A percentile compares a stretch with the other conserved stretches of the same genome.
phyloP scores from a whole-genome alignment of 1,284 basidiomycete genomes.

The Amylostereum areolatum region DNA sequence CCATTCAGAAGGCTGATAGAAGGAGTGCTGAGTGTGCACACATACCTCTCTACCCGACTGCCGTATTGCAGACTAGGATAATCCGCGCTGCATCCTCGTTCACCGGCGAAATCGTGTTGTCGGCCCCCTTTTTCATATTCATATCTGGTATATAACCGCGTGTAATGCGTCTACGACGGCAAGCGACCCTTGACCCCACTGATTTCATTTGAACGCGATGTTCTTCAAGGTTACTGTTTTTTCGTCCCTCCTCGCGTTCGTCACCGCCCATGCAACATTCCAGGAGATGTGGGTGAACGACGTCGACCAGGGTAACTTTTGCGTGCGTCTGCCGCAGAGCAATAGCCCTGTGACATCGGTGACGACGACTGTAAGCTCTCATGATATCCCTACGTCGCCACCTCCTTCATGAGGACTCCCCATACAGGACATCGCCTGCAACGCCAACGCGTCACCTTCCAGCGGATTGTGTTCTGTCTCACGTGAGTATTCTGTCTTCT shows the following conservation, averaged over 20 bases:
- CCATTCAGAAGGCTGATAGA: too few species aligned
- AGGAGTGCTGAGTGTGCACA: too few species aligned
- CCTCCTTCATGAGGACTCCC: neutral
- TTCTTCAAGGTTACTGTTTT: constrained; percentile 23
- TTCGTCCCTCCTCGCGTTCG: constrained; percentile 32
- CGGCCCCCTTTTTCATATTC: too few species aligned
- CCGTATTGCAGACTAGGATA: too few species aligned
- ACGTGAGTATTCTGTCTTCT: constrained; percentile 19
- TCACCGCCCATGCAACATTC: constrained; percentile 44
- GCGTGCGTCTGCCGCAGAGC: constrained; percentile 37
- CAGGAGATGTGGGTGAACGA: constrained; percentile 49
- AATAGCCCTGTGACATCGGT: constrained; percentile 43
- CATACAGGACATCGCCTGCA: constrained; percentile 43
- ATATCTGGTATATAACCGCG: too few species aligned
- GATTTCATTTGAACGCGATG: constrained; percentile 11
- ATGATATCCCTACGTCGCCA: neutral
- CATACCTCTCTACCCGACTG: too few species aligned
- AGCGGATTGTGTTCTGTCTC: constrained; percentile 34
- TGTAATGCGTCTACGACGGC: too few species aligned
- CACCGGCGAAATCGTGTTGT: too few species aligned
- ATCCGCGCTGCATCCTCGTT: too few species aligned
- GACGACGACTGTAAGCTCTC: constrained; percentile 25
- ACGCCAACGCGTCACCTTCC: constrained; percentile 28
- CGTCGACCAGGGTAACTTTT: constrained; percentile 41
- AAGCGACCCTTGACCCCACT: too few species aligned